Evolutionary conservation across 164 flowering plant species (phyloP).

Genomic region (Macadamia tetraphylla): DNA sequence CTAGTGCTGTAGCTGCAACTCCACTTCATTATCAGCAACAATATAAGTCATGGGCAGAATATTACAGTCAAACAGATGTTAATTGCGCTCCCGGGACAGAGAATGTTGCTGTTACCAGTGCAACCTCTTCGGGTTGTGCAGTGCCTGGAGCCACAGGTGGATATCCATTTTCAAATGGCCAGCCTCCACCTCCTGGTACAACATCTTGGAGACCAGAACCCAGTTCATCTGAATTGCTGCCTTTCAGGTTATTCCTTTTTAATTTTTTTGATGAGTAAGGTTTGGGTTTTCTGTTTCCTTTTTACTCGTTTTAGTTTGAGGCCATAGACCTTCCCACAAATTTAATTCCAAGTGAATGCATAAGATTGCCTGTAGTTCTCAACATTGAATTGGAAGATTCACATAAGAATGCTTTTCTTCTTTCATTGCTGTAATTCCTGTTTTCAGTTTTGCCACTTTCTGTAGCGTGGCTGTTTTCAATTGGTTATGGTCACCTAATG

Average conservation of each 20-base stretch:
- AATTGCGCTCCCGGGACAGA: conserved; percentile 99
- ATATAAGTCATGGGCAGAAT: conserved; percentile 75
- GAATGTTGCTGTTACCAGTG: conserved; percentile 42
- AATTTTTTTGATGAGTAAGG: no score
- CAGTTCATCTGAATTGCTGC: conserved; percentile 37
- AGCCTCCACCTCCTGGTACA: conserved; percentile 45
- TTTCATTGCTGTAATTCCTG: not conserved
- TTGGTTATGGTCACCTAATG: not conserved
- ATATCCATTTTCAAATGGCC: conserved; percentile 40
- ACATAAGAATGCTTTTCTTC: not conserved
- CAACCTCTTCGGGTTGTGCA: conserved; percentile 35
- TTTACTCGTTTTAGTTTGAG: no score
- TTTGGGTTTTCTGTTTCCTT: not conserved
- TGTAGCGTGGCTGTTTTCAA: not conserved
- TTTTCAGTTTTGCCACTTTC: not conserved
- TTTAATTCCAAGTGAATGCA: not conserved
- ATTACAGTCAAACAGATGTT: conserved; percentile 83
- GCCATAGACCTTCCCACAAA: not conserved
- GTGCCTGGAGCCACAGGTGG: conserved; percentile 48
- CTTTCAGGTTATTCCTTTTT: conserved; percentile 47
- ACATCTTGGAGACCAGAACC: conserved; percentile 57
- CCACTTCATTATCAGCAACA: conserved; percentile 67
- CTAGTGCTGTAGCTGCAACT: conserved; percentile 43
- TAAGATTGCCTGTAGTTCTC: not conserved
- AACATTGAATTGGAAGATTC: not conserved